A percentile compares a stretch with the other conserved stretches of the same genome.
These are phyloP conservation scores for Mycotypha africana DNA, from an alignment of 371 early-diverging fungal genomes.

Conservation along the genomic window DNA sequence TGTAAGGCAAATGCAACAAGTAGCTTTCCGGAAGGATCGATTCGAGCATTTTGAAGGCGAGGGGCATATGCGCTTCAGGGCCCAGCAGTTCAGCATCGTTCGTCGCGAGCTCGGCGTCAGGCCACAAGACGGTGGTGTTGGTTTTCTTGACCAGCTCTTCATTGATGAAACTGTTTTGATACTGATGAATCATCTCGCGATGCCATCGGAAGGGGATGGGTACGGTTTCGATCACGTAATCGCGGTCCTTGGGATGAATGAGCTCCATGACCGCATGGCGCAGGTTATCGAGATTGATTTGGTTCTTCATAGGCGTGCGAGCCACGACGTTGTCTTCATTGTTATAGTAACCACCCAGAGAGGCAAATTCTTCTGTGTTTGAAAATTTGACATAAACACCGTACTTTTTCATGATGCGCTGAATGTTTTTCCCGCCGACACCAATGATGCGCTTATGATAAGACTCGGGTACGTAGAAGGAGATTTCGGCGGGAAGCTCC, in stretches of 20 bases:
- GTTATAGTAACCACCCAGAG: conserved; percentile 68
- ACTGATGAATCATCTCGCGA: conserved; percentile 37
- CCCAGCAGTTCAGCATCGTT: conserved; percentile 33
- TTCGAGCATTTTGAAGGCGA: conserved; percentile 30
- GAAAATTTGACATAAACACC: conserved; percentile 93
- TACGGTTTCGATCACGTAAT: conserved; percentile 30
- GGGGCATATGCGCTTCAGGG: conserved; percentile 35
- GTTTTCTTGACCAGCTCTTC: conserved; percentile 47
- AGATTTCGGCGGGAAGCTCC: conserved; percentile 77
- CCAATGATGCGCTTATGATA: conserved; percentile 92
- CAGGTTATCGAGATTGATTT: conserved; percentile 54
- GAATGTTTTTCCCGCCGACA: conserved; percentile 89
- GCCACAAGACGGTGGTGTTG: conserved; percentile 49
- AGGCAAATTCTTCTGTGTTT: conserved; percentile 67
- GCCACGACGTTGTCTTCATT: conserved; percentile 78
- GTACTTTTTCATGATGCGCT: conserved; percentile 88
- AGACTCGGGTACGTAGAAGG: conserved; percentile 79
- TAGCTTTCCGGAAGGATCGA: conserved; percentile 36
- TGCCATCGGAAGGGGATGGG: conserved; percentile 45
- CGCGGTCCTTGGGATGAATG: conserved; percentile 54
- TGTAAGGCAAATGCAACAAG: conserved; percentile 22
- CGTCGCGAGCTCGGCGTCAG: conserved; percentile 40
- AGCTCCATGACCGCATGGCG: conserved; percentile 67
- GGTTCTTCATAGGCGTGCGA: conserved; percentile 76
- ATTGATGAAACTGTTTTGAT: conserved; percentile 28